phyloP scores from a whole-genome alignment of 2,329 filamentous ascomycete species.

The Endothia cerciana region DNA sequence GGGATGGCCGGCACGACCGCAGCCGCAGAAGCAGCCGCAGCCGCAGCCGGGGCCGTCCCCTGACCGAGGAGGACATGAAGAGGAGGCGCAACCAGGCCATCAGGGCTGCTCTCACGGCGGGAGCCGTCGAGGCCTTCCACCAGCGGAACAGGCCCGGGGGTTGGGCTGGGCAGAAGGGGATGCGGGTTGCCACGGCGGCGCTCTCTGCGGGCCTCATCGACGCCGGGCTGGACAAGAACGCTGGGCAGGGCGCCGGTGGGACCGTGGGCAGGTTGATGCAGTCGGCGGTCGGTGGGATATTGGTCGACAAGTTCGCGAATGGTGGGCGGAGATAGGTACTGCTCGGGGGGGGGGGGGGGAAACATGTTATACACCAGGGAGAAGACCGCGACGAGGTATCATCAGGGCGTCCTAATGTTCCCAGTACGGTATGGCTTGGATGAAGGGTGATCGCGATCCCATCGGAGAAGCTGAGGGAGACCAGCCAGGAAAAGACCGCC shows the following conservation, averaged over 20 bases:
- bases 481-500: not conserved
- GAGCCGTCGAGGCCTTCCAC: conserved; percentile 33
- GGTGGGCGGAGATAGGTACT: conserved; percentile 23
- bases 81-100: conserved; percentile 32
- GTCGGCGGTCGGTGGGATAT: conserved; percentile 34
- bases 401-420: not conserved
- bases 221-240: conserved; percentile 29
- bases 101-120: conserved; percentile 34
- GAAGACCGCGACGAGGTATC: not conserved
- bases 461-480: too few relatives aligned
- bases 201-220: conserved; percentile 35
- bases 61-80: conserved; percentile 14
- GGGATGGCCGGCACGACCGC: not conserved
- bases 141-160: conserved; percentile 30
- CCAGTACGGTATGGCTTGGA: too few relatives aligned
- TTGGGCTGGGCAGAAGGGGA: conserved; percentile 28
- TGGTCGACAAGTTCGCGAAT: conserved; percentile 35
- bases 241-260: conserved; percentile 29
- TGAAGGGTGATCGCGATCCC: too few relatives aligned
- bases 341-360: not conserved
- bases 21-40: not conserved
- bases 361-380: too few relatives aligned
- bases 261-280: conserved; percentile 28
- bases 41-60: not conserved
- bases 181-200: conserved; percentile 36